Percentiles rank a stretch among this genome's conserved stretches.
phyloP scores from a whole-genome alignment of 2,329 filamentous ascomycete genomes.

The Pestalotiopsis sp. region DNA sequence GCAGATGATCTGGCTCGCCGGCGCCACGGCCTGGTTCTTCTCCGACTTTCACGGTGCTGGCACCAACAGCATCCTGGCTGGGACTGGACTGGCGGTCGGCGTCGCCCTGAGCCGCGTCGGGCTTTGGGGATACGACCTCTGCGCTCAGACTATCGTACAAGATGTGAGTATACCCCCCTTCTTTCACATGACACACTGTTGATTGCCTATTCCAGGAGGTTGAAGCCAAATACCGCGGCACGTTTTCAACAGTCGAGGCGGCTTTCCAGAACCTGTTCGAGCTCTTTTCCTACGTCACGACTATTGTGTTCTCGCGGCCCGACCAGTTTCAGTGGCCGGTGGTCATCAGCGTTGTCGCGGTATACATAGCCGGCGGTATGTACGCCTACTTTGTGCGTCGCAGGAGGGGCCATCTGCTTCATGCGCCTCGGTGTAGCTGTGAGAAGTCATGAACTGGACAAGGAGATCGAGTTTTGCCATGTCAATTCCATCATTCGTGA shows the following conservation, averaged over 20 bases:
- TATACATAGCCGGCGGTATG: conserved; percentile 48
- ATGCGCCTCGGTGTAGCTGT: conserved; percentile 30
- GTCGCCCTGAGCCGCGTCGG: conserved; percentile 61
- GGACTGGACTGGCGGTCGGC: conserved; percentile 50
- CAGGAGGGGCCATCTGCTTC: conserved; percentile 63
- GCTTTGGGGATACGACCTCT: conserved; percentile 65
- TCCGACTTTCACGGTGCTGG: conserved; percentile 20
- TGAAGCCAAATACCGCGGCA: conserved; percentile 58
- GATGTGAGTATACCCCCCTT: conserved; percentile 44
- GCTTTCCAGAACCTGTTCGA: conserved; percentile 73
- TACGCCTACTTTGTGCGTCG: conserved; percentile 61
- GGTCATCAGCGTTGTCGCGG: conserved; percentile 57
- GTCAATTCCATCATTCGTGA: too few relatives aligned
- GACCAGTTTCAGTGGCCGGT: conserved; percentile 68
- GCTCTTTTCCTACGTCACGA: conserved; percentile 66
- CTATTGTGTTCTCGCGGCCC: conserved; percentile 65
- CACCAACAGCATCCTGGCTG: conserved; percentile 36
- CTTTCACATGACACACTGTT: neutral
- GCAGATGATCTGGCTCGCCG: conserved; percentile 61
- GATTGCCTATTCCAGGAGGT: conserved; percentile 47
- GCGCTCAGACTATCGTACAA: conserved; percentile 62
- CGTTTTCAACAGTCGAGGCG: conserved; percentile 70
- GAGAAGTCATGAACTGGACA: neutral
- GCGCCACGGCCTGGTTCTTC: conserved; percentile 47
- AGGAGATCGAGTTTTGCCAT: neutral